Percentiles rank a stretch among this genome's conserved stretches.
phyloP scores from a whole-genome alignment of 768 basidiomycete species.

The Artomyces pyxidatus region DNA sequence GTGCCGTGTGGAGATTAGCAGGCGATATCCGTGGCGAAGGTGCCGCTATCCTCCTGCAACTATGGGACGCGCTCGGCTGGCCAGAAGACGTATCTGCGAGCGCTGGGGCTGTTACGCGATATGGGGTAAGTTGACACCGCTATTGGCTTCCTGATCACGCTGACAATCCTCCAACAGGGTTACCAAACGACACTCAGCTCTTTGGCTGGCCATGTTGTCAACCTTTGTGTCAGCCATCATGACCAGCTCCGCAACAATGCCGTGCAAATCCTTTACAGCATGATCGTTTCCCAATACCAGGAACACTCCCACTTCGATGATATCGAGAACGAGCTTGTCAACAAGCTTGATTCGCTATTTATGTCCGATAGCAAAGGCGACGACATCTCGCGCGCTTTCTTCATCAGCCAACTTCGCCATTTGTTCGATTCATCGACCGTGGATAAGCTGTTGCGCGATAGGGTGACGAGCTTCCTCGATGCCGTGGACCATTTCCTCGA shows the following conservation, averaged over 20 bases:
- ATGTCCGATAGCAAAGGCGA: constrained; percentile 90
- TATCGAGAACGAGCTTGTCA: constrained; percentile 91
- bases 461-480: constrained; percentile 76
- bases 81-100: constrained; percentile 48
- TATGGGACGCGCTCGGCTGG: constrained; percentile 87
- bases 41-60: constrained; percentile 61
- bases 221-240: constrained; percentile 90
- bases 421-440: constrained; percentile 83
- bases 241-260: constrained; percentile 87
- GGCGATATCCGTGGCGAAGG: constrained; percentile 94
- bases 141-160: constrained; percentile 1
- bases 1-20: constrained; percentile 93
- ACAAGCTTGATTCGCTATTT: constrained; percentile 82
- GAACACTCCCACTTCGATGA: constrained; percentile 77
- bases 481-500: constrained; percentile 92
- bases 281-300: constrained; percentile 91
- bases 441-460: constrained; percentile 68
- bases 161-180: constrained; percentile 38
- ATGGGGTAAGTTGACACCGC: constrained; percentile 48
- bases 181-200: constrained; percentile 80
- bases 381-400: constrained; percentile 87
- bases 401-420: constrained; percentile 81
- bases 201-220: constrained; percentile 84
- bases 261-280: constrained; percentile 87
- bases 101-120: constrained; percentile 48